Conservation (phyloP, 179 eudicot genomes). For the Beta macrorhiza region DNA sequence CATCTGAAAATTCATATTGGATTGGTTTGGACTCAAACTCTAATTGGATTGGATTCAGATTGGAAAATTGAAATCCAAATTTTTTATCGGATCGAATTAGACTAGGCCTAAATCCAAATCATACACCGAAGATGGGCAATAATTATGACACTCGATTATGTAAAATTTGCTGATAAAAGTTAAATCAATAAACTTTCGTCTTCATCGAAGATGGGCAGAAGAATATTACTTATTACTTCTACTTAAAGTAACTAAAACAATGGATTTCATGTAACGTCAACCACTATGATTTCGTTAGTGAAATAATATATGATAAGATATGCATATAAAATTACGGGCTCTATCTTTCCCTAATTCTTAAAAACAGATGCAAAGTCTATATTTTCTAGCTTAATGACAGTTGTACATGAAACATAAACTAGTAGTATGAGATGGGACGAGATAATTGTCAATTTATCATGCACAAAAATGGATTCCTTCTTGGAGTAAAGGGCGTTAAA, state of each 20-base stretch:
- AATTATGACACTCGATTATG: too few species aligned
- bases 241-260: neutral
- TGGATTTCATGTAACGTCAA: slow-evolving; percentile 28
- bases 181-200: neutral
- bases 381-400: slow-evolving; percentile 21
- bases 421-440: slow-evolving; percentile 12
- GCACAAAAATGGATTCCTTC: slow-evolving; percentile 27
- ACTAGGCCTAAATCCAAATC: neutral
- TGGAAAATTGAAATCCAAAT: too few species aligned
- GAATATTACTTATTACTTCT: neutral
- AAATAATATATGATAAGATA: neutral
- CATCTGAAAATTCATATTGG: too few species aligned
- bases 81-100: too few species aligned
- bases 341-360: neutral
- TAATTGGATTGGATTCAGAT: too few species aligned
- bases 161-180: neutral
- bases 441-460: slow-evolving; percentile 20
- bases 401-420: slow-evolving; percentile 27
- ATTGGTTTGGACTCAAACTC: too few species aligned
- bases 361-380: slow-evolving; percentile 31
- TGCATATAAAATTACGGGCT: neutral
- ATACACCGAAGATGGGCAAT: too few species aligned
- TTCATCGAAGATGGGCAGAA: neutral
- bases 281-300: slow-evolving; percentile 21
- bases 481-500: neutral